Evolutionary conservation across 768 basidiomycete species (phyloP), one percentile per base, ranked within the genome.

Genomic region (Ephemerocybe angulata): DNA sequence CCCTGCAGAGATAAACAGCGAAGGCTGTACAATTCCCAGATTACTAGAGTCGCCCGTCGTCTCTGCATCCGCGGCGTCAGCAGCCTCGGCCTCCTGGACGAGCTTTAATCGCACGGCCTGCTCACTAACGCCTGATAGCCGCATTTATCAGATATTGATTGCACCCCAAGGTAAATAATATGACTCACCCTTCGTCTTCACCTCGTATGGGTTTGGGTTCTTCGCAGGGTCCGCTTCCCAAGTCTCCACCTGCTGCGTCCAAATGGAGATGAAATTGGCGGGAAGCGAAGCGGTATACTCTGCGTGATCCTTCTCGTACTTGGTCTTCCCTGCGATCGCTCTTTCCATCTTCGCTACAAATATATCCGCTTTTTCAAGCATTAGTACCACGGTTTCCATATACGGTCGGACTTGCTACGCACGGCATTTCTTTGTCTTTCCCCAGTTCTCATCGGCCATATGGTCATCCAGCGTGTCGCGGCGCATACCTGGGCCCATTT

Each of bases 401-500:
- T n/a, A n/a, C n/a, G n/a, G n/a, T n/a, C n/a, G n/a, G n/a, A n/a
- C n/a, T n/a, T n/a, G n/a, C 5, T 41, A n/a, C 38, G 15, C 17
- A 41, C 69, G 61, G 24, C 72, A 30, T 3, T 37, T 44, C 6
- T 56, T 57, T 3, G 66, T 52, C 44, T 72, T 73, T 54, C 57
- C 53, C 69, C 69, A 71, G 53, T 81, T 76, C 50, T 60, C 67
- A 41, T 72, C 68, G 8, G 58, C 58, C 35, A 70, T 70, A 12
- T 69, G 64, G 17, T 76, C 71, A 40, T 80, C 72, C 0, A 79
- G 54, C 22, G 40, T 67, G 53, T n/a, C 72, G 58, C 54, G 56
- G 17, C 12, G 1, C 46, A 15, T 48, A 13, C 46, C 27, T 0
- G 64, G 64, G 0, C 62, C 63, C 71, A 73, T 76, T 24, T 72